phyloP scores from a whole-genome alignment of 305 asterid genomes.

The Salvia sclarea region DNA sequence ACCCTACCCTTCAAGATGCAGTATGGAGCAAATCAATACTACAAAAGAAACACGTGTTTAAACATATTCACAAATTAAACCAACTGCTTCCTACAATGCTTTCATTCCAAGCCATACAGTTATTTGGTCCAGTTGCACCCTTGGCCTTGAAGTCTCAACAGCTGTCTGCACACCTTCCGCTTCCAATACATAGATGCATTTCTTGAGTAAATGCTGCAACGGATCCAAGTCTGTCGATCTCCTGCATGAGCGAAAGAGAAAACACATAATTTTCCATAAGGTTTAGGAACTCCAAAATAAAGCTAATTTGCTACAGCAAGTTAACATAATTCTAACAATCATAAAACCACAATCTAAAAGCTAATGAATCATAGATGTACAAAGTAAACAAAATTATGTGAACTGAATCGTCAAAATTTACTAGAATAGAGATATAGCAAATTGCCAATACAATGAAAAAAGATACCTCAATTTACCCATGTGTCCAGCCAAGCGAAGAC shows the following conservation, averaged over 20 bases:
- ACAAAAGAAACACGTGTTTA: constrained; percentile 28
- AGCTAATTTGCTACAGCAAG: not conserved
- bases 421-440: constrained; percentile 24
- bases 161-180: constrained; percentile 53
- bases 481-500: constrained; percentile 87
- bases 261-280: constrained; percentile 1
- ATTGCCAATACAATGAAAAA: constrained; percentile 19
- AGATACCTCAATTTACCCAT: constrained; percentile 87
- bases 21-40: constrained; percentile 40
- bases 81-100: constrained; percentile 85
- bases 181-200: constrained; percentile 75
- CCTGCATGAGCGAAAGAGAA: constrained; percentile 45
- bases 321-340: constrained; percentile 2
- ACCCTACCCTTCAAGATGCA: constrained; percentile 78
- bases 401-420: constrained; percentile 8
- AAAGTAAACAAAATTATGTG: not conserved
- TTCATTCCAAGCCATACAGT: constrained; percentile 99
- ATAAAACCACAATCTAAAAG: not conserved
- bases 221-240: constrained; percentile 79
- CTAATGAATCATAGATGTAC: not conserved
- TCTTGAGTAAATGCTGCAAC: constrained; percentile 84
- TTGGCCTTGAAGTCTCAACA: constrained; percentile 67
- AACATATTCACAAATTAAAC: constrained; percentile 42
- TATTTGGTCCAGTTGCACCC: constrained; percentile 82
- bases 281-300: constrained; percentile 3